A percentile compares a stretch with the other conserved stretches of the same genome.
phyloP scores from a whole-genome alignment of 2,329 filamentous ascomycete species.

The Canariomyces notabilis region DNA sequence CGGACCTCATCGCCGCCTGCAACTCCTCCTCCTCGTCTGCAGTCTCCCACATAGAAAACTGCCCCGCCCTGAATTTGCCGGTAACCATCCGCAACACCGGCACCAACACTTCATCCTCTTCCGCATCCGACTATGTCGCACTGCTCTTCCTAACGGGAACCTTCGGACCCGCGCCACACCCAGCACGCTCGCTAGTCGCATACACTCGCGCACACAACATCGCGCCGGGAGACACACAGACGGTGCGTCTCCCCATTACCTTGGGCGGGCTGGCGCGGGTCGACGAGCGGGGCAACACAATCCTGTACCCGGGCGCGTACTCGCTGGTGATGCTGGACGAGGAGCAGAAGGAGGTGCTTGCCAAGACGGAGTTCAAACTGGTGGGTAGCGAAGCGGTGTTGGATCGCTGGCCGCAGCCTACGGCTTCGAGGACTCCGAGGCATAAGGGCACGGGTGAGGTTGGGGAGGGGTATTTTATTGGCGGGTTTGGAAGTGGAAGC shows the following conservation, averaged over 20 bases:
- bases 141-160: slow-evolving; percentile 39
- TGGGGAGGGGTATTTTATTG: too few relatives aligned
- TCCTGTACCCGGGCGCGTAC: slow-evolving; percentile 51
- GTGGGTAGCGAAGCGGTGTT: too few relatives aligned
- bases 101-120: slow-evolving; percentile 34
- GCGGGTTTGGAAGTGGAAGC: too few relatives aligned
- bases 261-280: slow-evolving; percentile 42
- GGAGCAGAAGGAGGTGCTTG: too few relatives aligned
- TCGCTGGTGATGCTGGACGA: slow-evolving; percentile 36
- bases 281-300: slow-evolving; percentile 43
- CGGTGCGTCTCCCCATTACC: slow-evolving; percentile 27
- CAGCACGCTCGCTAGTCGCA: slow-evolving; percentile 45
- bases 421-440: too few relatives aligned
- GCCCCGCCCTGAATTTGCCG: slow-evolving; percentile 37
- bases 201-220: slow-evolving; percentile 42
- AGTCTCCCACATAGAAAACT: slow-evolving; percentile 40
- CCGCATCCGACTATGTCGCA: slow-evolving; percentile 46
- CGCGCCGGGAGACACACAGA: slow-evolving; percentile 27
- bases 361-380: too few relatives aligned
- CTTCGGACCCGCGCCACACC: slow-evolving; percentile 44
- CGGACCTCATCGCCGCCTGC: too few relatives aligned
- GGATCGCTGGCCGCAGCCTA: too few relatives aligned
- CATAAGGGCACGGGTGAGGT: too few relatives aligned
- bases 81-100: slow-evolving; percentile 41
- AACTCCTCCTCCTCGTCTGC: too few relatives aligned